Percentiles rank a stretch among this genome's conserved stretches.
These are phyloP conservation scores for Phytophthora pinifolia DNA, from an alignment of 352 stramenopile genomes.

Conservation along the genomic window DNA sequence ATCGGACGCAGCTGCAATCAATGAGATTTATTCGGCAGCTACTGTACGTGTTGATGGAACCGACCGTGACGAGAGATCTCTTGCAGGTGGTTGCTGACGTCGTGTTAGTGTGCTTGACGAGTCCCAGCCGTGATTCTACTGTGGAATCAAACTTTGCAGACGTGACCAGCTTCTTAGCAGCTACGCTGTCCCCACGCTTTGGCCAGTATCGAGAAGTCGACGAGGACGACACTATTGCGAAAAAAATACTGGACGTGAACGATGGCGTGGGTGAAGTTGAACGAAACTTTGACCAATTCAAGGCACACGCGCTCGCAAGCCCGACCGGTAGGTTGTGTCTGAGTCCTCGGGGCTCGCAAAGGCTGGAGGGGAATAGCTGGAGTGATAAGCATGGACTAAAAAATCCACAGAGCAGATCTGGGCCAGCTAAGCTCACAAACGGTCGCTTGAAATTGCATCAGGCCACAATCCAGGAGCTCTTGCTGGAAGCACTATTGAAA, in stretches of 20 bases:
- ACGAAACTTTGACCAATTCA: slow-evolving; percentile 1
- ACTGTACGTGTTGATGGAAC: slow-evolving; percentile 68
- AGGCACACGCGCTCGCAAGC: slow-evolving; percentile 22
- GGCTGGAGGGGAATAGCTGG: slow-evolving; percentile 4
- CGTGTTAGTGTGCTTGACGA: slow-evolving; percentile 67
- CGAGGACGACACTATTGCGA: slow-evolving; percentile 7
- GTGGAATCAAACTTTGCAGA: slow-evolving; percentile 69
- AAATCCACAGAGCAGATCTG: neutral
- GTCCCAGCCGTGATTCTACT: slow-evolving; percentile 27
- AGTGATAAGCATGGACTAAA: slow-evolving; percentile 11
- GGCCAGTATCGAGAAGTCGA: slow-evolving; percentile 15
- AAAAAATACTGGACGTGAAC: slow-evolving; percentile 7
- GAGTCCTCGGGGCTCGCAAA: slow-evolving; percentile 44
- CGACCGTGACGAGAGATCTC: slow-evolving; percentile 46
- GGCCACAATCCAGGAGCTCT: slow-evolving; percentile 53
- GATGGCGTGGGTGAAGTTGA: slow-evolving; percentile 5
- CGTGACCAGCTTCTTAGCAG: slow-evolving; percentile 58
- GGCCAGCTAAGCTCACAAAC: slow-evolving; percentile 1
- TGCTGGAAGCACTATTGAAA: slow-evolving; percentile 65
- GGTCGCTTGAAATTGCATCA: slow-evolving; percentile 29
- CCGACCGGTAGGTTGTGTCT: slow-evolving; percentile 39
- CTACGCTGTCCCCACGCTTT: slow-evolving; percentile 61
- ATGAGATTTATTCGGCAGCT: slow-evolving; percentile 66
- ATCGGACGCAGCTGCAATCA: slow-evolving; percentile 60
- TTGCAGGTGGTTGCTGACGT: slow-evolving; percentile 65